Evolutionary conservation across 352 stramenopile genomes (phyloP), one percentile per base, ranked within the genome.

Genomic region (Plasmopara muralis): DNA sequence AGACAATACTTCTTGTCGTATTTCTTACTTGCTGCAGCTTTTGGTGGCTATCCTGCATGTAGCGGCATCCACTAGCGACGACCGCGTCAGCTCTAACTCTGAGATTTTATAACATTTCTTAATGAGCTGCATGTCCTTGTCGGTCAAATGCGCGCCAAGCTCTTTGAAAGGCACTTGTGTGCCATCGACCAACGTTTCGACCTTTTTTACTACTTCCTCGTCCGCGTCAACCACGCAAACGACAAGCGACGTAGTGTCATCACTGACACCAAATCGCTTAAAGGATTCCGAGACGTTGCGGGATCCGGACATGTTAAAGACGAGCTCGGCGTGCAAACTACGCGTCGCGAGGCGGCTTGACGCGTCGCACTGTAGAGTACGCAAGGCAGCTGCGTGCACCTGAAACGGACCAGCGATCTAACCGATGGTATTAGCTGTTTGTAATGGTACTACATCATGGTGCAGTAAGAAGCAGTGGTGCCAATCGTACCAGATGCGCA

Each of bases 31-130:
- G 74, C 56, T 86, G 70, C 77, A 89, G 58, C 68, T 88, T 63
- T 93, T 93, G 37, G 79, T 90, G n/a, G 83, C 83, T 84, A 93
- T 93, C 77, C 80, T 74, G 43, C 73, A 85, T 9, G 71, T 66
- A 35, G 85, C 78, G 9, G 83, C 83, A 47, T 93, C 83, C 4
- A 72, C 55, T 4, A 93, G 62, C 20, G 77, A 72, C 48, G 78
- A 86, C 34, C 58, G 60, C 37, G 62, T 69, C 20, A 93, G 71
- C 54, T 93, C 83, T 38, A 76, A 46, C 37, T 93, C 83, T 29
- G 82, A 77, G 42, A 93, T 87, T 57, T 90, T 93, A 74, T 93
- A 93, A 56, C 73, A 85, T 42, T 87, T 90, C 50, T 78, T 81
- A 43, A 93, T 75, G 37, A 69, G 48, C 34, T 72, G 78, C 29